A percentile compares a stretch with the other conserved stretches of the same genome.
Evolutionary conservation across 768 basidiomycete genomes (phyloP).

Genomic region (Phlebiopsis flavidoalba): DNA sequence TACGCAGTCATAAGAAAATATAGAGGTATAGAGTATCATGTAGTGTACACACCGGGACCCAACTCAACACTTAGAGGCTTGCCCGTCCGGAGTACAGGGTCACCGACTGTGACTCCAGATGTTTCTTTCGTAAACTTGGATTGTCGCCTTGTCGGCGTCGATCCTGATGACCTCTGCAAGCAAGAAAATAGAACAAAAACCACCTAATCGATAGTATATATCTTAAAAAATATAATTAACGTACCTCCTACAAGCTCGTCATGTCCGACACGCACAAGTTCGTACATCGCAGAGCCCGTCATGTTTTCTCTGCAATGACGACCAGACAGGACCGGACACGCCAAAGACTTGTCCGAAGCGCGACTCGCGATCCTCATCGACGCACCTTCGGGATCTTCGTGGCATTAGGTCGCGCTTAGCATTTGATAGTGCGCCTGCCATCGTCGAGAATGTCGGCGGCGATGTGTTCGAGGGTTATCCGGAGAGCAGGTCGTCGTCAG

Average conservation of each 20-base stretch:
- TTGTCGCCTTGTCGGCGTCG: constrained; percentile 96
- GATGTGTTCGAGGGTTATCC: constrained; percentile 5
- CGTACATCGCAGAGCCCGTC: constrained; percentile 95
- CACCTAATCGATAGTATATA: no score
- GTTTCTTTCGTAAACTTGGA: constrained; percentile 99
- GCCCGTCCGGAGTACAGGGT: constrained; percentile 95
- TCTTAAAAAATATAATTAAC: constrained; percentile 20
- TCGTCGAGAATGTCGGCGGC: constrained; percentile 26
- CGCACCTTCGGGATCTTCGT: constrained; percentile 55
- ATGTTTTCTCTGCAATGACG: constrained; percentile 95
- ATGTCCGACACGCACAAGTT: constrained; percentile 96
- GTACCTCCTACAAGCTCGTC: constrained; percentile 96
- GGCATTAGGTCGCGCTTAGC: constrained; percentile 72
- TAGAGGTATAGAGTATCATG: neutral
- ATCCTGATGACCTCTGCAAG: constrained; percentile 94
- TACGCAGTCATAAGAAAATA: constrained; percentile 25
- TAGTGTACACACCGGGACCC: constrained; percentile 70
- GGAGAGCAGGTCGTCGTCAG: constrained; percentile 7
- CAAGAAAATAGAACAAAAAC: neutral
- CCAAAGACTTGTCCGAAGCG: constrained; percentile 87
- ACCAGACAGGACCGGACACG: constrained; percentile 98
- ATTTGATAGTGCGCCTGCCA: constrained; percentile 93
- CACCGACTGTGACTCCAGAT: constrained; percentile 97
- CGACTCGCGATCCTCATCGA: constrained; percentile 87
- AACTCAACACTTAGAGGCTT: constrained; percentile 98